Evolutionary conservation across 306 rosid genomes (phyloP).

Genomic region (Cucurbita pepo): DNA sequence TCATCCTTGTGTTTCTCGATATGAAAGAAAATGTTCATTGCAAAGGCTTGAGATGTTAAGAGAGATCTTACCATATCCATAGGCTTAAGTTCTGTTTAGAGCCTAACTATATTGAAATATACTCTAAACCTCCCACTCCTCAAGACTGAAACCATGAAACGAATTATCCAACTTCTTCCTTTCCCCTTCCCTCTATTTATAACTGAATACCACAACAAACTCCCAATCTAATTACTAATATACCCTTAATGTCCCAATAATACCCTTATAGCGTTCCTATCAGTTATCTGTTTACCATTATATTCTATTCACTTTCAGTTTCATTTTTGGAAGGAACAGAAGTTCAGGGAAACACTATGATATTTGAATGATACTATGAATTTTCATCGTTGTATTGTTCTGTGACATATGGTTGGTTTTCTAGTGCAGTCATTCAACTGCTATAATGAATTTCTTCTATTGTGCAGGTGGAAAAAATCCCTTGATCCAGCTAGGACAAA

Average conservation of each 20-base stretch:
- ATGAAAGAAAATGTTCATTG: neutral
- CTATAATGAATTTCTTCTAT: constrained; percentile 3
- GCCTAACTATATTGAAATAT: neutral
- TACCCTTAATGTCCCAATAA: neutral
- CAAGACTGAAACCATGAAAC: neutral
- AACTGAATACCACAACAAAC: neutral
- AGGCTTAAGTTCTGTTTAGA: neutral
- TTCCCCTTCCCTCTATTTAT: neutral
- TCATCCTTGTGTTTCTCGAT: neutral
- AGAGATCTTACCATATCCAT: neutral
- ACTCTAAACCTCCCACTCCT: neutral
- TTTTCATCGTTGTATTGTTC: neutral
- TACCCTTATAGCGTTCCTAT: neutral
- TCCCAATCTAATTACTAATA: neutral
- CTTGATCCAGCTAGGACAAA: constrained; percentile 54
- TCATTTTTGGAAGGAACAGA: neutral
- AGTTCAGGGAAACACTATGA: neutral
- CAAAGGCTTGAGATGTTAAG: neutral
- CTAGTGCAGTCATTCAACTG: neutral
- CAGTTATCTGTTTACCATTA: neutral
- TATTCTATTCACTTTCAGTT: neutral
- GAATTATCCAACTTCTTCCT: neutral
- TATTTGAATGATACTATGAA: neutral
- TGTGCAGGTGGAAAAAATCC: constrained; percentile 72
- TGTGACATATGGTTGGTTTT: neutral